Percentiles rank a stretch among this genome's conserved stretches.
phyloP scores from a whole-genome alignment of 495 filamentous ascomycete genomes.

The Neurospora intermedia region DNA sequence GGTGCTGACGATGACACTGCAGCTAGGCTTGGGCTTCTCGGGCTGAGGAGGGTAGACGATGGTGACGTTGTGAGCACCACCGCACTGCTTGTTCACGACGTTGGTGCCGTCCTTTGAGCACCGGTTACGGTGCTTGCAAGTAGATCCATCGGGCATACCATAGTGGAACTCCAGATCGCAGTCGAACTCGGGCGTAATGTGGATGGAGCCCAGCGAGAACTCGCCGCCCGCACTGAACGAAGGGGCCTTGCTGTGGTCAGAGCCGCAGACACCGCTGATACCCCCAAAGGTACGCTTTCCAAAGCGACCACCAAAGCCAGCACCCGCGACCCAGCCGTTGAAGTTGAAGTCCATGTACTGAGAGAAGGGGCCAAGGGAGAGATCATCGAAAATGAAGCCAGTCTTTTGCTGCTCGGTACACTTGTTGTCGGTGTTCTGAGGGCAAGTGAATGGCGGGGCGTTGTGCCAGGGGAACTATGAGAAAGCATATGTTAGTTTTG shows the following conservation, averaged over 20 bases:
- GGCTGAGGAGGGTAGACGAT: constrained; percentile 58
- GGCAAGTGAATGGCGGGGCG: constrained; percentile 52
- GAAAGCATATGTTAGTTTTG: constrained; percentile 11
- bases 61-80: constrained; percentile 71
- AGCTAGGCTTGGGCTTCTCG: constrained; percentile 39
- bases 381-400: constrained; percentile 63
- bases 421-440: constrained; percentile 64
- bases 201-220: constrained; percentile 66
- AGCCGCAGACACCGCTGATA: constrained; percentile 47
- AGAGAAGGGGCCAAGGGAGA: constrained; percentile 50
- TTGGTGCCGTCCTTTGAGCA: constrained; percentile 56
- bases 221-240: constrained; percentile 47
- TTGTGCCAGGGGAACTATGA: constrained; percentile 41
- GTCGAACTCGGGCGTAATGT: constrained; percentile 62
- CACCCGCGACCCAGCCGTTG: constrained; percentile 55
- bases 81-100: constrained; percentile 77
- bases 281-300: constrained; percentile 44
- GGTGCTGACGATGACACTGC: constrained; percentile 63
- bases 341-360: constrained; percentile 65
- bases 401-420: constrained; percentile 54
- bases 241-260: constrained; percentile 38
- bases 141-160: constrained; percentile 65
- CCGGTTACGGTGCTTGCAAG: constrained; percentile 59
- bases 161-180: constrained; percentile 74
- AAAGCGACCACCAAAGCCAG: constrained; percentile 39